Conservation (phyloP, 352 stramenopile species). For the Pythium myriotylum region DNA sequence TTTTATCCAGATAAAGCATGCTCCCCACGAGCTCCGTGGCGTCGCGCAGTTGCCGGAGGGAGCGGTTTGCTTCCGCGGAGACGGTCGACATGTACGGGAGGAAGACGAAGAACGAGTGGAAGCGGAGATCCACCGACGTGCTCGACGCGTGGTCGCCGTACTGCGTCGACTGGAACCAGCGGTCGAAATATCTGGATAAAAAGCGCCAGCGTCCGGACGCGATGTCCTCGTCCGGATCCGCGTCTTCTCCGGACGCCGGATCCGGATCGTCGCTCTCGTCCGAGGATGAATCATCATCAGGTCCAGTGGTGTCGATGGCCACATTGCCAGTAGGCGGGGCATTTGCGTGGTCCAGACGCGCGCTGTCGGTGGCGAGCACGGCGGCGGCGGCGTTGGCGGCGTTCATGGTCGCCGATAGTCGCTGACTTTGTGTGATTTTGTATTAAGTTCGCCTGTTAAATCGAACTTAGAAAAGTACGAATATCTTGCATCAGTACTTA, state of each 20-base stretch:
- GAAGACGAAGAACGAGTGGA: constrained; percentile 10
- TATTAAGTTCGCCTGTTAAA: too few species aligned
- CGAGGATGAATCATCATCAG: too few species aligned
- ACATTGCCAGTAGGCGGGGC: too few species aligned
- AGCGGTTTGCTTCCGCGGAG: not conserved
- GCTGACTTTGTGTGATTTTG: too few species aligned
- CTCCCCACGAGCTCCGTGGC: constrained; percentile 8
- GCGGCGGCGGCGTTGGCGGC: too few species aligned
- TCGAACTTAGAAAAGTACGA: too few species aligned
- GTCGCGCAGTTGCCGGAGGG: constrained; percentile 4
- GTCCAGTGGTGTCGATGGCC: too few species aligned
- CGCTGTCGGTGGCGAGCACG: too few species aligned
- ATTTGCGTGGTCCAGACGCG: too few species aligned
- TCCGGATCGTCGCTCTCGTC: not conserved
- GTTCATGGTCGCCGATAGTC: too few species aligned
- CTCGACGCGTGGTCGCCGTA: constrained; percentile 6
- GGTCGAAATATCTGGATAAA: constrained; percentile 2
- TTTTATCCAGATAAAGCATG: constrained; percentile 10
- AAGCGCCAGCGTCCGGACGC: not conserved
- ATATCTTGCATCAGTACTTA: too few species aligned
- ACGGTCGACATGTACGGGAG: not conserved
- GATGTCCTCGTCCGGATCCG: constrained; percentile 9
- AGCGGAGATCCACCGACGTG: constrained; percentile 8
- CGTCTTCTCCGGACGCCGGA: not conserved
- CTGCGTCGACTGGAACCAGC: constrained; percentile 7